Base-by-base conservation (phyloP, 2,329 filamentous ascomycete species). In the Achaetomium macrosporum region DNA sequence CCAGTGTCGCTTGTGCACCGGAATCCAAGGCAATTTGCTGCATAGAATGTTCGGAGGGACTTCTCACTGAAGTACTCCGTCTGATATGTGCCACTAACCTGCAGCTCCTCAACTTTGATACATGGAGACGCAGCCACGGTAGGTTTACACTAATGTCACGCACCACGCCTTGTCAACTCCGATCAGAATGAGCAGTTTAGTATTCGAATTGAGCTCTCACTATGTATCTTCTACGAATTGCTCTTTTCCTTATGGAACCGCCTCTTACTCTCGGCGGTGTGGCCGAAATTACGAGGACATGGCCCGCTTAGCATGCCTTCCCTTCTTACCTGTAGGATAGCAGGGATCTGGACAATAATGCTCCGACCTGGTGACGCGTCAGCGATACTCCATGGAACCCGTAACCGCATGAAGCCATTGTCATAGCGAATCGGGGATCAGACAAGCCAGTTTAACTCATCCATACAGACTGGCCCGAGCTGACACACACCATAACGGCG, bases 401-500 rank as follows among this genome's bases (percentile, higher is more conserved):
- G 17, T 10, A 36, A 52, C 29, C 15, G 45, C 36, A 36, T 42
- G 6, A 41, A 33, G 10, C 30, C 13, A 48, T 40, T 35, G 47
- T 36, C 19, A 51, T 33, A 17, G 50, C 31, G 13, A 40, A 37
- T 55, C 51, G 42, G 50, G 19, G n/a, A 51, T 69, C 66, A 69
- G 67, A 60, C 54, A 69, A 69, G 68, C 68, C 68, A 61, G 53
- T 69, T 64, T 66, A 66, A 70, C 65, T 71, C 68, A 68, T 63
- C 57, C 63, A 61, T 63, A 68, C 61, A 48, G 55, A 61, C 67
- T 67, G 65, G 67, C 65, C 55, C 57, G 53, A 61, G 25, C 54
- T 48, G 47, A 61, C 64, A 61, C 53, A 54, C 57, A 61, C 66
- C 75, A 77, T 81, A 78, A 88, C 84, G 83, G 72, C 73, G 70